Conservation (phyloP, 805 yeast species). For the Millerozyma miso region DNA sequence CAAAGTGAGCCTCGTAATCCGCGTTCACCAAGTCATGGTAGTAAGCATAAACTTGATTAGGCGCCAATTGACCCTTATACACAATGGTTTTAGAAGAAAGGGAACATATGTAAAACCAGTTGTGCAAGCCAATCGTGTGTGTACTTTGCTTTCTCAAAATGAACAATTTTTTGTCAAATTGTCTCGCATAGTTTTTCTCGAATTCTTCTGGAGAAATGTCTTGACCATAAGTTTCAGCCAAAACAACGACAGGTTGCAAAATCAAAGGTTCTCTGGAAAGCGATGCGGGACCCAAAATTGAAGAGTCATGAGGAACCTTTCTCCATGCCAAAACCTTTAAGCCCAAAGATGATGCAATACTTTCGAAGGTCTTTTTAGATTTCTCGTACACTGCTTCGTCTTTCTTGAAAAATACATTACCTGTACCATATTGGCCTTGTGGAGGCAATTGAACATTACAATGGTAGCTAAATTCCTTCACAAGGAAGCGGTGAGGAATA, state of each 20-base stretch:
- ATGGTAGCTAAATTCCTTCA: constrained; percentile 74
- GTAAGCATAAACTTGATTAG: constrained; percentile 91
- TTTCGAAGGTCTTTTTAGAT: constrained; percentile 74
- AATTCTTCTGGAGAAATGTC: constrained; percentile 50
- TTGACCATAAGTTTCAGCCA: constrained; percentile 32
- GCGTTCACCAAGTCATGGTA: constrained; percentile 90
- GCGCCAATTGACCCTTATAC: constrained; percentile 96
- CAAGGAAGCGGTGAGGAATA: constrained; percentile 83
- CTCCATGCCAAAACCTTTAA: constrained; percentile 92
- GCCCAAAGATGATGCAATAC: constrained; percentile 70
- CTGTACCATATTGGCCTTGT: constrained; percentile 88
- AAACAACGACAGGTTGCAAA: constrained; percentile 88
- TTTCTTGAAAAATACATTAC: constrained; percentile 90
- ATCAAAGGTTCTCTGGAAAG: constrained; percentile 87
- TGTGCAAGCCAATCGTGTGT: constrained; percentile 87
- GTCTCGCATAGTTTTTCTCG: constrained; percentile 50
- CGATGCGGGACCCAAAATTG: constrained; percentile 92
- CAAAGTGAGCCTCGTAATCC: constrained; percentile 91
- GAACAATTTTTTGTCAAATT: constrained; percentile 79
- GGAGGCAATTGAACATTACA: constrained; percentile 67
- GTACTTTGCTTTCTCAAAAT: constrained; percentile 86
- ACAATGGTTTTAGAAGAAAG: constrained; percentile 85
- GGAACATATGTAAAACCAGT: constrained; percentile 97
- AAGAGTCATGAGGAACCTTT: constrained; percentile 89
- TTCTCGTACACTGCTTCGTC: constrained; percentile 67